phyloP scores from a whole-genome alignment of 768 basidiomycete species.

The Mycena galopus region DNA sequence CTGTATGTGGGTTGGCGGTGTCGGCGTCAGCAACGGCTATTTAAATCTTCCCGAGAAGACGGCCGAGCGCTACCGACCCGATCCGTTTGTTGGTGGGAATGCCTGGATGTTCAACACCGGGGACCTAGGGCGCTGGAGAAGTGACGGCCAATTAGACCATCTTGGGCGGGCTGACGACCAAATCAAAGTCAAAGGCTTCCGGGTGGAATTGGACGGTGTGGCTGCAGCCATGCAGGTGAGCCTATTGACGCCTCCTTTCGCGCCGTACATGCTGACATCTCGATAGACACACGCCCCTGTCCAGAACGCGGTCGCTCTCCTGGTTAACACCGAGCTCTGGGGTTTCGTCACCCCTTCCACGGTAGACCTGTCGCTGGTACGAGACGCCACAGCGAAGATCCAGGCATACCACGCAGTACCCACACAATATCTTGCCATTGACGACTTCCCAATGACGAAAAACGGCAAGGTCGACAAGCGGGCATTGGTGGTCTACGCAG shows the following conservation, averaged over 20 bases:
- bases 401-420: constrained; percentile 66
- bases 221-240: constrained; percentile 57
- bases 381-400: constrained; percentile 50
- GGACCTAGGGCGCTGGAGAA: constrained; percentile 49
- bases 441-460: constrained; percentile 55
- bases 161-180: constrained; percentile 58
- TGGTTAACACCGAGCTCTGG: constrained; percentile 59
- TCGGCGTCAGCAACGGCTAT: constrained; percentile 45
- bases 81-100: constrained; percentile 55
- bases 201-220: constrained; percentile 64
- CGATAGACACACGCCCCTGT: constrained; percentile 49
- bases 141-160: constrained; percentile 48
- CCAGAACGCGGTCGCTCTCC: constrained; percentile 52
- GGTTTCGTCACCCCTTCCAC: constrained; percentile 58
- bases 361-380: constrained; percentile 48
- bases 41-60: constrained; percentile 49
- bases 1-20: constrained; percentile 63
- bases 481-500: constrained; percentile 39
- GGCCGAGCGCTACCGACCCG: constrained; percentile 54
- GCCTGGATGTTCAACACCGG: constrained; percentile 64
- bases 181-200: constrained; percentile 66
- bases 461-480: constrained; percentile 59
- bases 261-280: not conserved
- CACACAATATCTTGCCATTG: constrained; percentile 51
- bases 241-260: not conserved